Percentiles rank a stretch among this genome's conserved stretches.
These are phyloP conservation scores for Apodospora peruviana DNA, from an alignment of 495 filamentous ascomycete genomes.

Conservation along the genomic window DNA sequence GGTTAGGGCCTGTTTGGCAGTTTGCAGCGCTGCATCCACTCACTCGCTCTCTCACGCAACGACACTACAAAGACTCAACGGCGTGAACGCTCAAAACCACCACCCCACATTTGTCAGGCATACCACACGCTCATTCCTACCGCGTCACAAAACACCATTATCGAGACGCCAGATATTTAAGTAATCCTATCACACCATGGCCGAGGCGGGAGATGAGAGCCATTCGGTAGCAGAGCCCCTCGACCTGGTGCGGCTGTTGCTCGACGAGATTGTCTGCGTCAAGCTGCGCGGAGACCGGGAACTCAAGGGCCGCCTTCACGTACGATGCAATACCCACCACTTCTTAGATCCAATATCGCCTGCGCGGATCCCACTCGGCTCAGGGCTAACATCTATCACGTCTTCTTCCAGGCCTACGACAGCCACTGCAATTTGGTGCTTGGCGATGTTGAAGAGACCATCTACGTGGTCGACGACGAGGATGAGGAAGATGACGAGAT, in stretches of 20 bases:
- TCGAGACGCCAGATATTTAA: too few relatives aligned
- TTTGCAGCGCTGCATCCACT: too few relatives aligned
- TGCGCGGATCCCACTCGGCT: background rate
- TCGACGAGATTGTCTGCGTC: conserved; percentile 95
- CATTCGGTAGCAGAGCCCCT: conserved; percentile 77
- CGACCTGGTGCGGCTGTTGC: conserved; percentile 86
- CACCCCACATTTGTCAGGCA: too few relatives aligned
- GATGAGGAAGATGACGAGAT: conserved; percentile 57
- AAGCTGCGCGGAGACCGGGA: conserved; percentile 94
- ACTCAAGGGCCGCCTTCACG: conserved; percentile 89
- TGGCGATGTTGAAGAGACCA: conserved; percentile 94
- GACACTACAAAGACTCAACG: too few relatives aligned
- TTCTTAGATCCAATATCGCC: background rate
- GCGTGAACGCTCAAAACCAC: too few relatives aligned
- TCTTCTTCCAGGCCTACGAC: conserved; percentile 82
- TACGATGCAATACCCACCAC: conserved; percentile 36
- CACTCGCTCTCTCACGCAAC: too few relatives aligned
- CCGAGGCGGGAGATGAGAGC: conserved; percentile 63
- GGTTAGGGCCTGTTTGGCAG: too few relatives aligned
- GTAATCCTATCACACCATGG: conserved; percentile 54
- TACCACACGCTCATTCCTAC: too few relatives aligned
- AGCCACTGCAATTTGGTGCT: conserved; percentile 98
- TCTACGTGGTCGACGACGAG: conserved; percentile 88
- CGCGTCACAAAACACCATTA: too few relatives aligned
- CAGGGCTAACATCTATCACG: background rate